Conservation (phyloP, 2,329 filamentous ascomycete genomes). For the Ophiostoma perfectum region DNA sequence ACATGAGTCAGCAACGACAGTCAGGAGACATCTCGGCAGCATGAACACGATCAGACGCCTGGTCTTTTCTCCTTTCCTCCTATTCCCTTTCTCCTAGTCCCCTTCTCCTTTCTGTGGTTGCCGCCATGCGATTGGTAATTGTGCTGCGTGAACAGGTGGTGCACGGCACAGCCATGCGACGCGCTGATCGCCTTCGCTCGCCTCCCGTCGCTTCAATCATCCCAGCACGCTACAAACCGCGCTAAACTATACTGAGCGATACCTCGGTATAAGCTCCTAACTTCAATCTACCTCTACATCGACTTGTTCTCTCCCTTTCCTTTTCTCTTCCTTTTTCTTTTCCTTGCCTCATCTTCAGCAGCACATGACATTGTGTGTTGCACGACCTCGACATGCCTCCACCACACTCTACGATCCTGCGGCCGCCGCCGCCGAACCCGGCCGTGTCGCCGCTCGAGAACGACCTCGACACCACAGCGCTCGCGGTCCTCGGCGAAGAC, state of each 20-base stretch:
- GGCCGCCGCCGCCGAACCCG: constrained; percentile 66
- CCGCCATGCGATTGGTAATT: neutral
- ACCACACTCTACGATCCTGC: constrained; percentile 55
- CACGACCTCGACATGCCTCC: constrained; percentile 16
- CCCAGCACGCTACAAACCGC: neutral
- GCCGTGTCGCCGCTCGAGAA: constrained; percentile 81
- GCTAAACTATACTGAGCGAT: constrained; percentile 2
- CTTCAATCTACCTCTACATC: neutral
- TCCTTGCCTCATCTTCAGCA: neutral
- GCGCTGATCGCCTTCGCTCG: neutral
- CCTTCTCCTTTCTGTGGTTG: neutral
- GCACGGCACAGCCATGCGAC: neutral
- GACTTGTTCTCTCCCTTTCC: neutral
- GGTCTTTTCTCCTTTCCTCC: neutral
- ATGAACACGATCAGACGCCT: neutral
- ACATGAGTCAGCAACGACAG: too few species aligned
- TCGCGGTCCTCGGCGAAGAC: constrained; percentile 71
- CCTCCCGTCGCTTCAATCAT: neutral
- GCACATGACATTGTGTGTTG: too few species aligned
- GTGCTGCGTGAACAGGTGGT: too few species aligned
- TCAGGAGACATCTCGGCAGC: neutral
- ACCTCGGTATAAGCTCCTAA: neutral
- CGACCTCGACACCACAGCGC: constrained; percentile 76
- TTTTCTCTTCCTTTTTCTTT: neutral
- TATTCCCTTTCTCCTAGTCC: neutral